phyloP scores from a whole-genome alignment of 2,329 filamentous ascomycete species.

The Aspergillus flavus region DNA sequence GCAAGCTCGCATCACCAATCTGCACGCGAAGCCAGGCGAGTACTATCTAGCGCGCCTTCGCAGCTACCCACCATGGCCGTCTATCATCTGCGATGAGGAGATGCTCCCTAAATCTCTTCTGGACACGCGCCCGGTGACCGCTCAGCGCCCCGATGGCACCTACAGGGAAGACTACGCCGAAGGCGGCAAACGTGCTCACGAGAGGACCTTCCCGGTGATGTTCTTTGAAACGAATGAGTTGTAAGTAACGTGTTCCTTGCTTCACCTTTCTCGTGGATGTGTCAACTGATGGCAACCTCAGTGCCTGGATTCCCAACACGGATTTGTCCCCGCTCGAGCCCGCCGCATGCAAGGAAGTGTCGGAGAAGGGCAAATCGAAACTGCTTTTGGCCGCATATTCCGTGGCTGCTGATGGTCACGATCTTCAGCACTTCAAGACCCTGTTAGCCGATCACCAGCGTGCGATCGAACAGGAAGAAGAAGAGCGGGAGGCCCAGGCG shows the following conservation, averaged over 20 bases:
- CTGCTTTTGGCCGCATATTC: slow-evolving; percentile 76
- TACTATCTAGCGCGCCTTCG: slow-evolving; percentile 92
- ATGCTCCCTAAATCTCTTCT: slow-evolving; percentile 84
- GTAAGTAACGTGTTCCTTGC: slow-evolving; percentile 60
- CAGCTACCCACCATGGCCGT: slow-evolving; percentile 92
- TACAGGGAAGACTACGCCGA: slow-evolving; percentile 87
- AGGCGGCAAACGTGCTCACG: slow-evolving; percentile 80
- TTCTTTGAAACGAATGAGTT: slow-evolving; percentile 95
- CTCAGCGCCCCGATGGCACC: slow-evolving; percentile 77
- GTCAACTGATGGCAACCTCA: slow-evolving; percentile 44
- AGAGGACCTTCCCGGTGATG: slow-evolving; percentile 93
- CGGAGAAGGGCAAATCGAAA: slow-evolving; percentile 77
- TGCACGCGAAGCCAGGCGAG: slow-evolving; percentile 85
- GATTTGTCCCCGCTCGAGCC: slow-evolving; percentile 77
- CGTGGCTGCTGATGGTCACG: slow-evolving; percentile 76
- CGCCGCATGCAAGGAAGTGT: slow-evolving; percentile 67
- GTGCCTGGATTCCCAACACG: slow-evolving; percentile 88
- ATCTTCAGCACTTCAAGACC: slow-evolving; percentile 80
- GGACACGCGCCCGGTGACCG: slow-evolving; percentile 79
- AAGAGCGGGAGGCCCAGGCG: slow-evolving; percentile 67
- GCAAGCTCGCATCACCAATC: slow-evolving; percentile 68
- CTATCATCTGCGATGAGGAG: slow-evolving; percentile 88
- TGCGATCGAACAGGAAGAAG: slow-evolving; percentile 58
- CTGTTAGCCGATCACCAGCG: slow-evolving; percentile 65
- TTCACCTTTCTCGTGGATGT: not conserved